Base-by-base conservation (phyloP, 2,329 filamentous ascomycete species). In the Chaetomium olivaceum region DNA sequence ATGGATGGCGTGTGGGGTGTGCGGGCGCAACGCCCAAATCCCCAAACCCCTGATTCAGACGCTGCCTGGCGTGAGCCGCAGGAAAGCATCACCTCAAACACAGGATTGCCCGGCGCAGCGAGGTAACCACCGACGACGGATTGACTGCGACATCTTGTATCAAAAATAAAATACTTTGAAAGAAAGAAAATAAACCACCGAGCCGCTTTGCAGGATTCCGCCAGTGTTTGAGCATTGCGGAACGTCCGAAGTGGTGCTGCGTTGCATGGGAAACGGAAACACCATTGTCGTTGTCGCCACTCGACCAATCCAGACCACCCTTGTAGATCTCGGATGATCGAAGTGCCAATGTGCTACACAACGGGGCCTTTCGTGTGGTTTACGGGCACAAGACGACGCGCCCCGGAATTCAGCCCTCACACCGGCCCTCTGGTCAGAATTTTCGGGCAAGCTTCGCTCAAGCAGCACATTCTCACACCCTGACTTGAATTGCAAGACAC, bases 11-110 rank as follows among this genome's bases (percentile, higher is more conserved):
- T 48, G 48, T 31, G 43, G 33, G 33, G 31, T 33, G n/a, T 29
- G 46, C 48, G 6, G 25, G 29, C 25, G 31, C 39, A 21, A 56
- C 23, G 16, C 58, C n/a, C 25, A 25, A 63, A 36, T 54, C 46
- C 62, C 33, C 57, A 4, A 33, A 21, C 11, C 19, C 55, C 23
- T 29, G 27, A 51, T 61, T 51, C 21, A 52, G 19, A 23, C 36
- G 48, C 36, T 65, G 63, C 63, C 63, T 65, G 48, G 33, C 14
- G 48, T 33, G 33, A 33, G 63, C 58, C 63, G 33, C 58, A 46
- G 9, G 46, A 31, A 29, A 25, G 48, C 63, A 58, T 39, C 16
- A 14, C 33, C 36, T 61, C 57, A 55, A 27, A 67, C 57, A 19
- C 2, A 31, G 23, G 19, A 54, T 61, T 61, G 48, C 50, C 52